Percentiles rank a stretch among this genome's conserved stretches.
phyloP scores from a whole-genome alignment of 2,329 filamentous ascomycete genomes.

The Calonectria henricotiae region DNA sequence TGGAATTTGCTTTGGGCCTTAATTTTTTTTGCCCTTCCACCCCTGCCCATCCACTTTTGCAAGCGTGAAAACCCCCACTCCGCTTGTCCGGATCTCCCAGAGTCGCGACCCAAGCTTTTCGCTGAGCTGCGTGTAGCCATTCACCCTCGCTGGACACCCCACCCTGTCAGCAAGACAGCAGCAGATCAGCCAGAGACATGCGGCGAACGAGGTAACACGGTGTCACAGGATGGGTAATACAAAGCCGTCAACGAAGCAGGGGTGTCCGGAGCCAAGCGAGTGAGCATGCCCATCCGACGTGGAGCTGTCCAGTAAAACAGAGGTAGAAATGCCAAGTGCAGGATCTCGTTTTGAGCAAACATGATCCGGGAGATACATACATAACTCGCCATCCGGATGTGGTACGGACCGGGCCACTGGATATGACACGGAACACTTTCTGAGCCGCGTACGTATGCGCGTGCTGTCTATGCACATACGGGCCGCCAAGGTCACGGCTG shows the following conservation, averaged over 20 bases:
- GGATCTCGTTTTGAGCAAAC: slow-evolving; percentile 7
- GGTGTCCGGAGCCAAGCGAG: slow-evolving; percentile 35
- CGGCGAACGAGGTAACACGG: slow-evolving; percentile 19
- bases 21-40: slow-evolving; percentile 14
- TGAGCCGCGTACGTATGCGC: slow-evolving; percentile 9
- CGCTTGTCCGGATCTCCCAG: slow-evolving; percentile 35
- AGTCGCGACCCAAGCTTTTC: slow-evolving; percentile 32
- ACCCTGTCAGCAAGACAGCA: slow-evolving; percentile 34
- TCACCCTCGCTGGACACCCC: slow-evolving; percentile 33
- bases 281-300: slow-evolving; percentile 6
- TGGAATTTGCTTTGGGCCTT: slow-evolving; percentile 10
- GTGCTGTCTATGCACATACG: slow-evolving; percentile 4
- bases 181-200: slow-evolving; percentile 28
- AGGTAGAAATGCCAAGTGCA: slow-evolving; percentile 19
- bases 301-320: slow-evolving; percentile 16
- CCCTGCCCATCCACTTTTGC: slow-evolving; percentile 17
- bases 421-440: slow-evolving; percentile 7
- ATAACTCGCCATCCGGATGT: not conserved
- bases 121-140: slow-evolving; percentile 32
- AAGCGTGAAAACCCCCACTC: slow-evolving; percentile 41
- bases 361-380: not conserved
- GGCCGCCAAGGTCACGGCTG: slow-evolving; percentile 4
- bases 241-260: slow-evolving; percentile 21
- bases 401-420: slow-evolving; percentile 14
- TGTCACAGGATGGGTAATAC: slow-evolving; percentile 1